These are phyloP conservation scores for Dichomitus squalens DNA, from an alignment of 1,284 basidiomycete species.

Conservation along the genomic window DNA sequence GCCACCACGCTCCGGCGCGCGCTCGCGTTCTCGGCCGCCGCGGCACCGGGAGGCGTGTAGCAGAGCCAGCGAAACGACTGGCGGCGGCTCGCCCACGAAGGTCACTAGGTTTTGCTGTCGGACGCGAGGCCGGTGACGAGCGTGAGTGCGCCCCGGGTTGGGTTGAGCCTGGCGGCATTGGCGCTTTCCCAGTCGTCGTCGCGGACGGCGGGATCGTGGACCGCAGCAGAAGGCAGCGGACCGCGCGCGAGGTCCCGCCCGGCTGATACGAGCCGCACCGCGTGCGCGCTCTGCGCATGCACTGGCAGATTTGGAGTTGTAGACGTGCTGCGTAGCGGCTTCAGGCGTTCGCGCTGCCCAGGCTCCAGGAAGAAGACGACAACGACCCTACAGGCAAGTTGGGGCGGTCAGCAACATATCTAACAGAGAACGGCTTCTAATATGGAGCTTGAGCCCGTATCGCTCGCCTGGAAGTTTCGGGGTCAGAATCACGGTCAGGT, in stretches of 20 bases:
- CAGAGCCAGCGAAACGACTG: background rate
- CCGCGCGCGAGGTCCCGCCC: slow-evolving; percentile 1
- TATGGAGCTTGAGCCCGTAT: background rate
- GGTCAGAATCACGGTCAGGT: background rate
- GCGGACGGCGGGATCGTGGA: background rate
- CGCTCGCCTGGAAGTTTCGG: background rate
- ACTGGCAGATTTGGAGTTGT: background rate
- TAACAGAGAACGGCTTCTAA: too few relatives aligned
- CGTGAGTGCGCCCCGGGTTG: too few relatives aligned
- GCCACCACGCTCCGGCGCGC: background rate
- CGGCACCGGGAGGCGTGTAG: background rate
- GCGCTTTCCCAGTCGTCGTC: background rate
- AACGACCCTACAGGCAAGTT: background rate
- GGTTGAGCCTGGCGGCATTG: too few relatives aligned
- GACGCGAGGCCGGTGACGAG: background rate
- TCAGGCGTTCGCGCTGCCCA: background rate
- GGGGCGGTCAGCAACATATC: background rate
- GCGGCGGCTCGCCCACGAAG: slow-evolving; percentile 1
- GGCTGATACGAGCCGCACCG: background rate
- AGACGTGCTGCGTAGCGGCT: background rate
- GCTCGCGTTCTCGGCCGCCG: background rate
- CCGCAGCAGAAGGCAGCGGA: background rate
- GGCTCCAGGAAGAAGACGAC: background rate
- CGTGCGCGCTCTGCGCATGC: slow-evolving; percentile 5
- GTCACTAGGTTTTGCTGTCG: too few relatives aligned